Evolutionary conservation across 352 stramenopile genomes (phyloP).

Genomic region (Phytophthora kernoviae): DNA sequence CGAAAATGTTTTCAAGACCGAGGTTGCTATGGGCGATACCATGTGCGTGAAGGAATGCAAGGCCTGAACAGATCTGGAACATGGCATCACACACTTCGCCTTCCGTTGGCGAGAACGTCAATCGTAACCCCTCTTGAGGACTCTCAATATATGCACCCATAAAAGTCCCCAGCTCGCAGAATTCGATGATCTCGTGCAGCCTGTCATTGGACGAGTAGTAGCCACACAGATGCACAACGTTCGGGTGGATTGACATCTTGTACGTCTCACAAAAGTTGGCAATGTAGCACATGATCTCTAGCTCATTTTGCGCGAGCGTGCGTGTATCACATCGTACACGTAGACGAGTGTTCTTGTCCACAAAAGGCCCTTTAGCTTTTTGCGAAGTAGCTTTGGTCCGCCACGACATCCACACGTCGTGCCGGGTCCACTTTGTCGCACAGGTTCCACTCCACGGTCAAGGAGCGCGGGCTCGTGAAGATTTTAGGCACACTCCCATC

Average conservation of each 20-base stretch:
- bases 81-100: conserved; percentile 57
- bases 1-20: conserved; percentile 79
- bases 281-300: conserved; percentile 69
- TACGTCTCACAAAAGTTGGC: conserved; percentile 44
- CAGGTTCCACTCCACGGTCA: conserved; percentile 72
- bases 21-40: conserved; percentile 71
- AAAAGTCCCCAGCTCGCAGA: conserved; percentile 61
- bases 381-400: conserved; percentile 58
- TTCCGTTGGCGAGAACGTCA: conserved; percentile 44
- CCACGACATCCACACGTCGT: conserved; percentile 57
- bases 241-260: conserved; percentile 45
- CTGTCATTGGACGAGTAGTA: conserved; percentile 56
- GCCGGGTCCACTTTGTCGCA: conserved; percentile 62
- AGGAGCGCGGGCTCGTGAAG: conserved; percentile 52
- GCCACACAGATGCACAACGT: conserved; percentile 55
- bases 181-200: conserved; percentile 67
- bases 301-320: conserved; percentile 49
- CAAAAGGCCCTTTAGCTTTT: conserved; percentile 50
- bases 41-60: conserved; percentile 61
- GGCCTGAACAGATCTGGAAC: conserved; percentile 85
- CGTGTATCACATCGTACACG: conserved; percentile 45
- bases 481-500: conserved; percentile 35
- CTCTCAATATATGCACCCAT: conserved; percentile 57
- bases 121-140: conserved; percentile 44
- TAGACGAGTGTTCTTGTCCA: conserved; percentile 59